Conservation (phyloP, 306 rosid species). For the Ochetophila trinervis region DNA sequence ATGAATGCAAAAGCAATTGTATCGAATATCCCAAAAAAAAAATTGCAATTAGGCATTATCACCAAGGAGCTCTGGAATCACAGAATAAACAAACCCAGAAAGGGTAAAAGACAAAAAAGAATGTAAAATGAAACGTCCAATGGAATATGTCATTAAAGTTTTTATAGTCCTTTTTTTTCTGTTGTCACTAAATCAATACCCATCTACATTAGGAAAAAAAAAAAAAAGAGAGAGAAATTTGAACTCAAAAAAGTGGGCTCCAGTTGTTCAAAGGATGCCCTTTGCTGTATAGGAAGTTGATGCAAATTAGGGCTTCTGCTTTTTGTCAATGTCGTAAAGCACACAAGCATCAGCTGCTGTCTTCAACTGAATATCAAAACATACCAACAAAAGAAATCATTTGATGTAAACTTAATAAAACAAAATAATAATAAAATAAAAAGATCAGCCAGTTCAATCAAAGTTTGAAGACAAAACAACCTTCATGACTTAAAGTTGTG, state of each 20-base stretch:
- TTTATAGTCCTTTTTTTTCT: neutral
- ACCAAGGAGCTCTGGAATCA: neutral
- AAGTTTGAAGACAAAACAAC: neutral
- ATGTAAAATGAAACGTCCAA: neutral
- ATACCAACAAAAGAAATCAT: neutral
- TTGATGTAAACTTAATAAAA: neutral
- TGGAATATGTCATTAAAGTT: neutral
- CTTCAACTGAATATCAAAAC: slow-evolving; percentile 62
- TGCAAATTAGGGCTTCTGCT: slow-evolving; percentile 48
- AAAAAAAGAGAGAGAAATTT: slow-evolving; percentile 1
- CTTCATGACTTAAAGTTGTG: neutral
- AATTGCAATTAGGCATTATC: slow-evolving; percentile 4
- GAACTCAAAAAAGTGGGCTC: neutral
- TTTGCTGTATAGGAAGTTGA: neutral
- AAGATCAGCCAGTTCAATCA: neutral
- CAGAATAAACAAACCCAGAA: neutral
- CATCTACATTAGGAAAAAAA: slow-evolving; percentile 8
- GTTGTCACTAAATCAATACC: neutral
- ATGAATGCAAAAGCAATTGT: too few relatives aligned
- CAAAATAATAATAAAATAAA: neutral
- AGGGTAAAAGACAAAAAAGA: neutral
- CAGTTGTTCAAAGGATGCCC: neutral
- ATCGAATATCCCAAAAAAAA: too few relatives aligned
- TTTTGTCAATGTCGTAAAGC: slow-evolving; percentile 64
- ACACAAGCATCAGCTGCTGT: slow-evolving; percentile 77